phyloP scores from a whole-genome alignment of 768 basidiomycete genomes.

The Sporobolomyces roseus region DNA sequence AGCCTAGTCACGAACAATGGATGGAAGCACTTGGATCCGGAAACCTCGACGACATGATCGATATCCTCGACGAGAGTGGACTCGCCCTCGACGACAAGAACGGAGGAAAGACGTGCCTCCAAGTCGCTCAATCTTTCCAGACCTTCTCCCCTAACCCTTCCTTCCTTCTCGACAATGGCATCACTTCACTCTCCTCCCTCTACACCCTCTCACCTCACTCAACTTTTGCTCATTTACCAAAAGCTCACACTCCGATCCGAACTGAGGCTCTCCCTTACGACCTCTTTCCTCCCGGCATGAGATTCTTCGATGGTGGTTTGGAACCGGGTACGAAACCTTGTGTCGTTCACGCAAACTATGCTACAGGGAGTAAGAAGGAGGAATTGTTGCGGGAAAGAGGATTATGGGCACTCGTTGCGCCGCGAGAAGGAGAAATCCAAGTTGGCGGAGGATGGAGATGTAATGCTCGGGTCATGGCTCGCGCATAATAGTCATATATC shows the following conservation, averaged over 20 bases:
- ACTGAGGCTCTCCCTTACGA: slow-evolving; percentile 33
- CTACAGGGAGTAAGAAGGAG: slow-evolving; percentile 35
- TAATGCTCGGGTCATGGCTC: slow-evolving; percentile 20
- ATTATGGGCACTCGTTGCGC: slow-evolving; percentile 36
- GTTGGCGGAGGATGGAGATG: slow-evolving; percentile 25
- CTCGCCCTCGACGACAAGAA: background rate
- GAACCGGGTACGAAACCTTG: slow-evolving; percentile 33
- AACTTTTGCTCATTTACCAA: background rate
- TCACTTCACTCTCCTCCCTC: background rate
- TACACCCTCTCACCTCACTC: background rate
- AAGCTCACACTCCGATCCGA: slow-evolving; percentile 16
- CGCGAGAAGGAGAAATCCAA: background rate
- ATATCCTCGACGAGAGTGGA: slow-evolving; percentile 14
- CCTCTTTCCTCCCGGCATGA: slow-evolving; percentile 40
- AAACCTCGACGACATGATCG: slow-evolving; percentile 26
- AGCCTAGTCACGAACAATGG: slow-evolving; percentile 16
- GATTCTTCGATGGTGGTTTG: slow-evolving; percentile 36
- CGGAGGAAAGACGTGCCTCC: slow-evolving; percentile 26
- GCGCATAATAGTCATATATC: slow-evolving; percentile 14
- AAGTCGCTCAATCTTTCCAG: slow-evolving; percentile 25
- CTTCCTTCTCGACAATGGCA: slow-evolving; percentile 10
- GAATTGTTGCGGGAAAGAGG: slow-evolving; percentile 28
- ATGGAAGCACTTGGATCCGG: slow-evolving; percentile 24
- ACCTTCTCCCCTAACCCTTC: slow-evolving; percentile 7
- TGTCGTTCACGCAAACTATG: slow-evolving; percentile 43